Evolutionary conservation across 257 asterid species (phyloP), one percentile per base, ranked within the genome.

Genomic region (Hygrophila difformis): DNA sequence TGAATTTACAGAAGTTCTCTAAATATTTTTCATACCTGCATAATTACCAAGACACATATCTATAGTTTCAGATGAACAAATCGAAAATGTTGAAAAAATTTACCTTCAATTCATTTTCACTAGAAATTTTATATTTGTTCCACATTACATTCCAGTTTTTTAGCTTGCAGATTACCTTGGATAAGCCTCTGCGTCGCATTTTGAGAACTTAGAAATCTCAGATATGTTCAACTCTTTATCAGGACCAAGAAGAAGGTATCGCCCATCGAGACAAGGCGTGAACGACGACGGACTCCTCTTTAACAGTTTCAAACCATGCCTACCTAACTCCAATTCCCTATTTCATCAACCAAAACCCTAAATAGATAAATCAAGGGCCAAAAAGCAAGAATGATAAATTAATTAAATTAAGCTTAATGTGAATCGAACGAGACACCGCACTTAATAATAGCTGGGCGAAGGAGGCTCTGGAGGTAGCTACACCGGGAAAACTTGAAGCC

Each of bases 401-500:
- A 19, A 31, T 2, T 6, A 12, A 36, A 16, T 19, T 18, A 9
- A 2, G 28, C 22, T 40, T 22, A 20, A 14, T 18, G 23, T 7
- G 41, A 33, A n/a, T 8, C 7, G 47, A 17, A 44, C 46, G 47
- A 58, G 37, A 43, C 47, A 51, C n/a, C 28, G 34, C 41, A 81
- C 97, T 72, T 69, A 38, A 88, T 79, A 28, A 81, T 64, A 15
- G 72, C 51, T 39, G 97, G 97, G 49, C 95, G 93, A 47, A 88
- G 96, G 45, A 88, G 94, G 70, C 97, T 88, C 67, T 84, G 97
- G 57, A 88, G 91, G 70, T 88, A 88, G 74, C 97, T 88, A 39
- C 95, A 88, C 48, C 97, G 89, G 47, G 95, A 88, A 55, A 88
- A 88, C 74, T 81, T 88, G 75, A 84, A 88, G 12, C 95, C 97